Evolutionary conservation across 2,329 filamentous ascomycete genomes (phyloP), one percentile per base, ranked within the genome.

Genomic region (Colletotrichum camelliae): DNA sequence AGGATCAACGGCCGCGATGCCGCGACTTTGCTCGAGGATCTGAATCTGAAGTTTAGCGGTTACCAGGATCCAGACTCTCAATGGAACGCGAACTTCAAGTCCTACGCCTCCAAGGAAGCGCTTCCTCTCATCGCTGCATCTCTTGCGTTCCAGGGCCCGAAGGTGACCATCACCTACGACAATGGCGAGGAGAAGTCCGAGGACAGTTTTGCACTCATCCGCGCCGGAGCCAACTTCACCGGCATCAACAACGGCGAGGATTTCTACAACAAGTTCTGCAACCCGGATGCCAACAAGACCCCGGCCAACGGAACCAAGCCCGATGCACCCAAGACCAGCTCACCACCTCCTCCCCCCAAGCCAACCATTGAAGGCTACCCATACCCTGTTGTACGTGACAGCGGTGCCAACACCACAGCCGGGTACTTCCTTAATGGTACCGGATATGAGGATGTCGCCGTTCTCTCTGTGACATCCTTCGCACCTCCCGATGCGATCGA

Each of bases 1-100:
- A 81, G 87, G 74, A 92, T 93, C 80, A 90, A 93, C 78, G 91
- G 89, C n/a, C 81, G 88, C 60, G 85, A 91, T 58, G 89, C 88
- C 4, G 85, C 86, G 7, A 84, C 85, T 1, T 89, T 86, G 75
- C 83, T 92, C 21, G 83, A 88, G 57, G 84, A 88, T 3, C 87
- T 86, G 80, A 85, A 87, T 12, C 83, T 87, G 66, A 84, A 83
- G 39, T 81, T 81, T 68, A 88, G 89, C 71, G 84, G 82, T 33
- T 85, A 88, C 35, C 91, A 92, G 77, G 91, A 92, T 77, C 85
- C 85, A 2, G 91, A 92, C 82, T 90, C 90, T 31, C 84, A 91
- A 76, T 93, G 88, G 82, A 86, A 81, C 69, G 72, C 78, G 3
- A 78, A 79, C 24, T 82, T 85, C 76, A 79, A 77, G 48, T 78